Evolutionary conservation across 805 yeast genomes (phyloP).

Genomic region (Metschnikowia anglica): DNA sequence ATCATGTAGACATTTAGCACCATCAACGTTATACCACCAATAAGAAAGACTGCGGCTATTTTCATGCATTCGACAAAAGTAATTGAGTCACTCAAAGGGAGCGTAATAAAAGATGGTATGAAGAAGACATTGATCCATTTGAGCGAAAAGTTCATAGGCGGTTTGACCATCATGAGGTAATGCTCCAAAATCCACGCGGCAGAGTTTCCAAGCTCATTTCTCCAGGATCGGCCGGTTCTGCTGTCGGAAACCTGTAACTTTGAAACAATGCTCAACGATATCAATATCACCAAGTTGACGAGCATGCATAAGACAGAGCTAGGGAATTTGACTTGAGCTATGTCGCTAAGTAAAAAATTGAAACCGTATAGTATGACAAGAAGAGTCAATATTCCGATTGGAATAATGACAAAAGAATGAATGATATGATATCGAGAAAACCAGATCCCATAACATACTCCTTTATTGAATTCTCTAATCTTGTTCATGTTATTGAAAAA

Average conservation of each 20-base stretch:
- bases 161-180: slow-evolving; percentile 44
- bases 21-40: slow-evolving; percentile 57
- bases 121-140: slow-evolving; percentile 79
- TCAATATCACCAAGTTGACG: slow-evolving; percentile 48
- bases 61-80: slow-evolving; percentile 67
- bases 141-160: slow-evolving; percentile 66
- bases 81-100: slow-evolving; percentile 67
- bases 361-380: slow-evolving; percentile 53
- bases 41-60: slow-evolving; percentile 69
- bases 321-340: slow-evolving; percentile 56
- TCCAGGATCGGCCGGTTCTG: slow-evolving; percentile 14
- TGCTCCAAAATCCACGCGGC: slow-evolving; percentile 27
- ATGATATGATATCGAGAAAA: slow-evolving; percentile 28
- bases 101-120: slow-evolving; percentile 71
- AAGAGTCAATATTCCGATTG: slow-evolving; percentile 48
- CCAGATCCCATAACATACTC: slow-evolving; percentile 33
- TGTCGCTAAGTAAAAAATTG: slow-evolving; percentile 44
- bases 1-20: slow-evolving; percentile 45
- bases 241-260: background rate
- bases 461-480: no score
- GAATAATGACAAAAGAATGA: slow-evolving; percentile 46
- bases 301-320: slow-evolving; percentile 72
- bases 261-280: slow-evolving; percentile 30
- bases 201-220: slow-evolving; percentile 10
- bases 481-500: background rate